phyloP scores from a whole-genome alignment of 2,329 filamentous ascomycete genomes.

The Hymenoscyphus salicellus region DNA sequence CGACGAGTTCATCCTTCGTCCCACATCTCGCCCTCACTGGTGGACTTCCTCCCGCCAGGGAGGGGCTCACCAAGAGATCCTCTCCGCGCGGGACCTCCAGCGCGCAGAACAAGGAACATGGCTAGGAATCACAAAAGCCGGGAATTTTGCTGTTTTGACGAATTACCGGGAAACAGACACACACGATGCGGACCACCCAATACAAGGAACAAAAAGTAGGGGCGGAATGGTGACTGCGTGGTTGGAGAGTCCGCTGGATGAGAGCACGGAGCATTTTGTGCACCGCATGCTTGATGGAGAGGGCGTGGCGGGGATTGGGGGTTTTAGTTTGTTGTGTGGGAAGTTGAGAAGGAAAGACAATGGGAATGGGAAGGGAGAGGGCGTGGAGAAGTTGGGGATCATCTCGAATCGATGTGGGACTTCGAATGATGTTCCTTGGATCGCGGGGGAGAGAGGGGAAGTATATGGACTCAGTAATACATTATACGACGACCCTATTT shows the following conservation, averaged over 20 bases:
- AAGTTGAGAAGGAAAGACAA: constrained; percentile 53
- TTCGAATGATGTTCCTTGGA: constrained; percentile 54
- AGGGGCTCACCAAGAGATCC: constrained; percentile 43
- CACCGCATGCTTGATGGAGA: constrained; percentile 49
- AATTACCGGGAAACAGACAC: constrained; percentile 60
- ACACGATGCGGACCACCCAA: constrained; percentile 49
- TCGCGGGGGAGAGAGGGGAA: constrained; percentile 50
- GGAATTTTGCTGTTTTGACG: constrained; percentile 61
- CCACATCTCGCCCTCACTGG: constrained; percentile 63
- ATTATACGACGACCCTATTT: constrained; percentile 49
- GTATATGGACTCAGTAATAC: constrained; percentile 63
- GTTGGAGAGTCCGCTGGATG: constrained; percentile 50
- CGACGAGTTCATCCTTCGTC: constrained; percentile 67
- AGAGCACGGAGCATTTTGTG: constrained; percentile 51
- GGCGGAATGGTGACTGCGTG: constrained; percentile 64
- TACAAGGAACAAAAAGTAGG: constrained; percentile 55
- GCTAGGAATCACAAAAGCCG: constrained; percentile 60
- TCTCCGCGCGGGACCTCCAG: constrained; percentile 61
- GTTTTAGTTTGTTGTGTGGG: constrained; percentile 65
- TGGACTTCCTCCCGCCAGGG: constrained; percentile 46
- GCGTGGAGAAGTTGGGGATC: constrained; percentile 53
- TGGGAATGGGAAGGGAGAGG: too few species aligned
- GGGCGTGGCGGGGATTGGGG: constrained; percentile 59
- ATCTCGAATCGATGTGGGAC: constrained; percentile 59
- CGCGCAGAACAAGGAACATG: constrained; percentile 62